Percentiles rank a stretch among this genome's conserved stretches.
Evolutionary conservation across 2,329 filamentous ascomycete genomes (phyloP).

Genomic region (Fusarium stilboides): DNA sequence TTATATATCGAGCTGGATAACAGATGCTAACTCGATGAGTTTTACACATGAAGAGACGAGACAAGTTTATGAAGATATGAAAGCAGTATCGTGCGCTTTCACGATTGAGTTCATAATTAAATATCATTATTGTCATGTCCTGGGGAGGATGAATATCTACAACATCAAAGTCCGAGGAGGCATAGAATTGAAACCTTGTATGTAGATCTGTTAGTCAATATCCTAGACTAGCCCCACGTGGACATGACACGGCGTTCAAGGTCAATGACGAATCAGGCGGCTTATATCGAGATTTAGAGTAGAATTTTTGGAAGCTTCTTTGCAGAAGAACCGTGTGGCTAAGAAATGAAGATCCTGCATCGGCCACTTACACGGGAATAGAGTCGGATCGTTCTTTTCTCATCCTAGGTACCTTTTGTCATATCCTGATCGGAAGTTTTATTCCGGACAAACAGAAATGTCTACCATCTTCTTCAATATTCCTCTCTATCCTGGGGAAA

Average conservation of each 20-base stretch:
- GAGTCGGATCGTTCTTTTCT: background rate
- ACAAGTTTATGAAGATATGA: conserved; percentile 4
- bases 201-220: conserved; percentile 31
- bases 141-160: conserved; percentile 1
- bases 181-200: conserved; percentile 23
- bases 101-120: background rate
- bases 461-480: background rate
- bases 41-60: background rate
- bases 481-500: background rate
- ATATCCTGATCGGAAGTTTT: background rate
- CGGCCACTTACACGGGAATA: conserved; percentile 8
- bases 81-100: background rate
- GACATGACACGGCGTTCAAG: conserved; percentile 5
- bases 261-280: conserved; percentile 26
- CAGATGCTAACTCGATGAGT: conserved; percentile 1
- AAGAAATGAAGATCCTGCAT: conserved; percentile 9
- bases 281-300: conserved; percentile 24
- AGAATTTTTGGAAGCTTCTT: conserved; percentile 20
- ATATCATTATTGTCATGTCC: background rate
- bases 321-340: conserved; percentile 5
- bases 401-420: background rate
- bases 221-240: conserved; percentile 21
- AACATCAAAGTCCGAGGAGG: conserved; percentile 4
- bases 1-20: conserved; percentile 1
- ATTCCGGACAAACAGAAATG: background rate